These are phyloP conservation scores for Aspergillus sp. DNA, from an alignment of 2,329 filamentous ascomycete genomes.

Conservation along the genomic window DNA sequence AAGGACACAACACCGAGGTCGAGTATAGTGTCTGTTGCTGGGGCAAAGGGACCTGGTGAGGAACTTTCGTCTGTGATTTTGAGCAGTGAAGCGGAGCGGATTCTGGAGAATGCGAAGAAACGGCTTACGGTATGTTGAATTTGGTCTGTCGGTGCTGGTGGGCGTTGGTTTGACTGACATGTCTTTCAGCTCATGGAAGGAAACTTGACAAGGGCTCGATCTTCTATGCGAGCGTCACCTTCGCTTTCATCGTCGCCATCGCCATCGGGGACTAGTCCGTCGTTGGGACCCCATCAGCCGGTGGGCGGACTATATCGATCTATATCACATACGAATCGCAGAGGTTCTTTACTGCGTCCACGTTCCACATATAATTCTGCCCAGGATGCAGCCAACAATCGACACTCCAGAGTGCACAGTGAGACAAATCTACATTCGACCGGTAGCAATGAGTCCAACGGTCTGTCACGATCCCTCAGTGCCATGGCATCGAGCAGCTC, in stretches of 20 bases:
- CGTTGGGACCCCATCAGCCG: constrained; percentile 33
- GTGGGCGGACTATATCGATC: constrained; percentile 39
- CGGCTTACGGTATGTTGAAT: constrained; percentile 67
- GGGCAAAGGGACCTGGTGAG: constrained; percentile 48
- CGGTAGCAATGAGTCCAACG: constrained; percentile 32
- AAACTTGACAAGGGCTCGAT: constrained; percentile 75
- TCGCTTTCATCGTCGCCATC: constrained; percentile 46
- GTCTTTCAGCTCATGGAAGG: constrained; percentile 77
- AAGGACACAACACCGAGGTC: constrained; percentile 19
- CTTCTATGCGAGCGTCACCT: constrained; percentile 53
- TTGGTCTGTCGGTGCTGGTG: not conserved
- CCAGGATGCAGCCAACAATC: constrained; percentile 35
- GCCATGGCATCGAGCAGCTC: constrained; percentile 42
- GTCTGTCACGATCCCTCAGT: constrained; percentile 58
- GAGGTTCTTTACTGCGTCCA: constrained; percentile 43
- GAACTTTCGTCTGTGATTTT: constrained; percentile 68
- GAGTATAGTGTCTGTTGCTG: constrained; percentile 34
- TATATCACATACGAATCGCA: constrained; percentile 35
- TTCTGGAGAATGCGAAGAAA: constrained; percentile 87
- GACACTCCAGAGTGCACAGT: constrained; percentile 59
- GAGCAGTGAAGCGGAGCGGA: constrained; percentile 80
- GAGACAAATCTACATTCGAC: constrained; percentile 53
- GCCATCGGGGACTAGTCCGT: constrained; percentile 21
- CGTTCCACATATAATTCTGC: constrained; percentile 31
- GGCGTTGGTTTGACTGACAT: constrained; percentile 11